Conservation (phyloP, 768 basidiomycete species). For the Exsudoporus frostii region DNA sequence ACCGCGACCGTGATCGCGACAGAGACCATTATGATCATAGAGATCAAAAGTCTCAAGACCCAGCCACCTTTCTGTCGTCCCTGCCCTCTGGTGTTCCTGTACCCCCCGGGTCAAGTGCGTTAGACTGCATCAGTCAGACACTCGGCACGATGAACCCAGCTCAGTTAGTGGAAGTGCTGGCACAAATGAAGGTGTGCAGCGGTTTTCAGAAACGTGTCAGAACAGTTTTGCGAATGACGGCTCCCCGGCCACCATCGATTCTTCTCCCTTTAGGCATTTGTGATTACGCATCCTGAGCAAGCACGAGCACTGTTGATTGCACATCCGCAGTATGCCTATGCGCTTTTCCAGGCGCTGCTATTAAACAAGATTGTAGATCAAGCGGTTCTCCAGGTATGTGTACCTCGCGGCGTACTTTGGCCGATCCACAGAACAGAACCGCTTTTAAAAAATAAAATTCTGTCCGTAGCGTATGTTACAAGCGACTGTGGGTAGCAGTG, state of each 20-base stretch:
- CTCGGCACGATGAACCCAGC: constrained; percentile 79
- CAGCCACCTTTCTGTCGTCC: constrained; percentile 54
- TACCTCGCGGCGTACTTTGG: constrained; percentile 2
- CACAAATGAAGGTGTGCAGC: constrained; percentile 91
- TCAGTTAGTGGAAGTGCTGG: constrained; percentile 89
- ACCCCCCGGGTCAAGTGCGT: constrained; percentile 62
- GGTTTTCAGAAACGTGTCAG: constrained; percentile 17
- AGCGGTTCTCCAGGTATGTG: constrained; percentile 69
- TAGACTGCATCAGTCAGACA: constrained; percentile 83
- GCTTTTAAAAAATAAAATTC: neutral
- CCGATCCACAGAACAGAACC: neutral
- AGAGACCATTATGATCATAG: constrained; percentile 33
- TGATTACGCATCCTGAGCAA: constrained; percentile 88
- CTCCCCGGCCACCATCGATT: constrained; percentile 3
- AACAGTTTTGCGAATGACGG: constrained; percentile 21
- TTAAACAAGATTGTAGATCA: constrained; percentile 93
- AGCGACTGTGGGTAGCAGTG: constrained; percentile 34
- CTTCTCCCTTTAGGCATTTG: constrained; percentile 71
- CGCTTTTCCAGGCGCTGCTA: constrained; percentile 90
- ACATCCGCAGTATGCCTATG: constrained; percentile 94
- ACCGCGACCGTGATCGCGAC: constrained; percentile 53
- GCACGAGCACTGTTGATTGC: constrained; percentile 73
- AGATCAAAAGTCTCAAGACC: constrained; percentile 38
- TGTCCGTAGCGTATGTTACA: constrained; percentile 49
- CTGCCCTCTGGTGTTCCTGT: constrained; percentile 78